Conservation (phyloP, 257 asterid genomes). For the Petunia secreta region DNA sequence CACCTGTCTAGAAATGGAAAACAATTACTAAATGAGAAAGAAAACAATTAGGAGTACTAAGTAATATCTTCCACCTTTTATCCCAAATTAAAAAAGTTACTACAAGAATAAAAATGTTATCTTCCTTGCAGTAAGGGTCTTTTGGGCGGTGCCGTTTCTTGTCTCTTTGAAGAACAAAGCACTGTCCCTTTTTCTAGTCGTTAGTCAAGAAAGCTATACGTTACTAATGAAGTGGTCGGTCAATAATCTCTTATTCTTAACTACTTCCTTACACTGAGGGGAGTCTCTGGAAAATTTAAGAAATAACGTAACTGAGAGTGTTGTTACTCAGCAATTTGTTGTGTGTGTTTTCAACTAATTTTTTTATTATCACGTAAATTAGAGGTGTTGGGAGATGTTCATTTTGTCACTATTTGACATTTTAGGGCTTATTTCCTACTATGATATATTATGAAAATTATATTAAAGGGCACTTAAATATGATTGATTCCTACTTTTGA, state of each 20-base stretch:
- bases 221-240: background rate
- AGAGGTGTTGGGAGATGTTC: too few relatives aligned
- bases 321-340: too few relatives aligned
- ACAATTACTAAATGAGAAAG: background rate
- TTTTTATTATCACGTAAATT: too few relatives aligned
- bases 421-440: too few relatives aligned
- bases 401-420: too few relatives aligned
- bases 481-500: too few relatives aligned
- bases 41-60: background rate
- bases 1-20: background rate
- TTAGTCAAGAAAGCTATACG: constrained; percentile 10
- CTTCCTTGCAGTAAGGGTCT: background rate
- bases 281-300: background rate
- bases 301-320: too few relatives aligned
- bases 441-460: too few relatives aligned
- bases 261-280: background rate
- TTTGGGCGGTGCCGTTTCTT: constrained; percentile 22
- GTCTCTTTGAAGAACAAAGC: background rate
- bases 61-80: background rate
- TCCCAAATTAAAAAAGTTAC: background rate
- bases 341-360: too few relatives aligned
- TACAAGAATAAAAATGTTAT: background rate
- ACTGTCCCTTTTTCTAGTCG: background rate
- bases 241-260: background rate
- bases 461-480: too few relatives aligned